Evolutionary conservation across 768 basidiomycete genomes (phyloP).

Genomic region (Mycena pura): DNA sequence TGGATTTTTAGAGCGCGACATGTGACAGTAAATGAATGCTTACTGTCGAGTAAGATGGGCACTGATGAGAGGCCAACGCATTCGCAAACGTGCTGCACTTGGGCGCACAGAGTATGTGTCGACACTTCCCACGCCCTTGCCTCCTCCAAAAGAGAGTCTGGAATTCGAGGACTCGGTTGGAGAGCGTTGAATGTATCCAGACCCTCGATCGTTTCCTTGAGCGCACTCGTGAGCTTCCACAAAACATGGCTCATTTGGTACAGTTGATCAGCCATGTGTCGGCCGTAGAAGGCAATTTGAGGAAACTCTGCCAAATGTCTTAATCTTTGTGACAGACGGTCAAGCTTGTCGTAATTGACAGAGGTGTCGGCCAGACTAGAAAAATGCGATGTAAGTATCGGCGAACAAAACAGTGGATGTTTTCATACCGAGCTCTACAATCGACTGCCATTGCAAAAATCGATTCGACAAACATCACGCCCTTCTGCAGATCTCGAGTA

Average conservation of each 20-base stretch:
- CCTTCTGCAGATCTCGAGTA: conserved; percentile 87
- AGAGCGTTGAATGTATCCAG: conserved; percentile 41
- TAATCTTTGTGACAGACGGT: conserved; percentile 37
- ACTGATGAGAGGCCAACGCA: conserved; percentile 25
- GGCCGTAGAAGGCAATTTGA: conserved; percentile 32
- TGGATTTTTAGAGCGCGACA: background rate
- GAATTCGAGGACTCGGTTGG: conserved; percentile 31
- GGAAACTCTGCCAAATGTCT: conserved; percentile 28
- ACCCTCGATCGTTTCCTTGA: conserved; percentile 46
- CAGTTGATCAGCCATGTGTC: conserved; percentile 29
- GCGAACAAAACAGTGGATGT: background rate
- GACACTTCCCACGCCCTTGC: conserved; percentile 32
- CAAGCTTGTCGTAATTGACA: conserved; percentile 32
- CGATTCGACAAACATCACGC: conserved; percentile 79
- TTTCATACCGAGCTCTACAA: conserved; percentile 66
- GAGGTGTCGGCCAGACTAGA: conserved; percentile 38
- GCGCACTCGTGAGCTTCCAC: conserved; percentile 40
- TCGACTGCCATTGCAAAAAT: conserved; percentile 72
- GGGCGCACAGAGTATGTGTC: conserved; percentile 36
- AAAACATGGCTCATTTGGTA: conserved; percentile 34
- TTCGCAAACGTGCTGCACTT: conserved; percentile 1
- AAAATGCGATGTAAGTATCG: too few relatives aligned
- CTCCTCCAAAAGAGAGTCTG: conserved; percentile 35
- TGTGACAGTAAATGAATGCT: background rate
- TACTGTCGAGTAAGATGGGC: conserved; percentile 21